phyloP scores from a whole-genome alignment of 305 asterid genomes.

The Plantago coronopus region DNA sequence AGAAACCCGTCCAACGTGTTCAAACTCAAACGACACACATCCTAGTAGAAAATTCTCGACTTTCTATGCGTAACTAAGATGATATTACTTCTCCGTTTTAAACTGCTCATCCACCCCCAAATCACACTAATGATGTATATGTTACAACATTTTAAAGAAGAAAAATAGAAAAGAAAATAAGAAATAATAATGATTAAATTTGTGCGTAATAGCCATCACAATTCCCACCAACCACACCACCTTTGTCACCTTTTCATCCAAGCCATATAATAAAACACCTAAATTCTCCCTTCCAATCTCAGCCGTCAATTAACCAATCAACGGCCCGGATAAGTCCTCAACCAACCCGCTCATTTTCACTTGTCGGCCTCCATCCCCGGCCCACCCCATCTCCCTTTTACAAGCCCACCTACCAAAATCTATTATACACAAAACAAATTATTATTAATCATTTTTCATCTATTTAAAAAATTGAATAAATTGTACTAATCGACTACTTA shows the following conservation, averaged over 20 bases:
- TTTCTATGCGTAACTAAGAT: too few species aligned
- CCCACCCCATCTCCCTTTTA: conserved; percentile 9
- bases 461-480: too few species aligned
- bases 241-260: neutral
- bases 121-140: too few species aligned
- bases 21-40: too few species aligned
- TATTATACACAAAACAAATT: neutral
- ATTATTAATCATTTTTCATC: too few species aligned
- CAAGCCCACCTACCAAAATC: conserved; percentile 51
- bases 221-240: conserved; percentile 35
- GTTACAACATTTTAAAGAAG: too few species aligned
- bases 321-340: conserved; percentile 41
- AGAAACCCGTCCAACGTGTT: too few species aligned
- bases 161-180: neutral
- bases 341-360: conserved; percentile 39
- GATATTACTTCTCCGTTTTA: too few species aligned
- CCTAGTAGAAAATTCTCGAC: too few species aligned
- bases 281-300: conserved; percentile 14
- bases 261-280: neutral
- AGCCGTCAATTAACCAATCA: conserved; percentile 26
- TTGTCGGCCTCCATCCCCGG: neutral
- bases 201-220: conserved; percentile 4
- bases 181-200: conserved; percentile 7
- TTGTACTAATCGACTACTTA: too few species aligned
- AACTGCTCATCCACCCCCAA: too few species aligned